Percentiles rank a stretch among this genome's conserved stretches.
Evolutionary conservation across 208 protist species (phyloP).

Genomic region (Trypanosomatidae sp.): DNA sequence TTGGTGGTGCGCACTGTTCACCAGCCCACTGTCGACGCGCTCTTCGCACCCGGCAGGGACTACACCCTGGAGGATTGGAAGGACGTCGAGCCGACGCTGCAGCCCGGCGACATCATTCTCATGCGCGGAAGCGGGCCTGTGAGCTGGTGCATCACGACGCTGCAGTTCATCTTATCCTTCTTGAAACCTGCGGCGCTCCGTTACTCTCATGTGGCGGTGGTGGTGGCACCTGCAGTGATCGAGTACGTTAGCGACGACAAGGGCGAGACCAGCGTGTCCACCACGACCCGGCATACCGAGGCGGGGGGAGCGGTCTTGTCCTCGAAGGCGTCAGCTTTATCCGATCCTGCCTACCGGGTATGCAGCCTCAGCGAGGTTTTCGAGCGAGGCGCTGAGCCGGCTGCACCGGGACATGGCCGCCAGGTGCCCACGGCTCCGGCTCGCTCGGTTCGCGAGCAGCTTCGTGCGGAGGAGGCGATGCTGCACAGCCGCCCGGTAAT

Average conservation of each 20-base stretch:
- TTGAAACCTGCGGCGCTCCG: conserved; percentile 50
- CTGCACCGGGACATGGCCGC: neutral
- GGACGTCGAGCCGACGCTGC: conserved; percentile 74
- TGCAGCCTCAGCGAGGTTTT: conserved; percentile 12
- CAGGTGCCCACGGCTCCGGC: neutral
- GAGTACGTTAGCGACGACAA: conserved; percentile 24
- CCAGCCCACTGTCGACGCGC: conserved; percentile 28
- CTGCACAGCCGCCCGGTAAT: conserved; percentile 21
- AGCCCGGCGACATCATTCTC: conserved; percentile 72
- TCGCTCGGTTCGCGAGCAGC: conserved; percentile 28
- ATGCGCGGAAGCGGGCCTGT: conserved; percentile 58
- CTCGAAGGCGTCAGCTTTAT: neutral
- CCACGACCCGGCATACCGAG: neutral
- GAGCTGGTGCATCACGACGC: conserved; percentile 55
- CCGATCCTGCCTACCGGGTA: conserved; percentile 14
- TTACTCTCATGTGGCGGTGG: conserved; percentile 87
- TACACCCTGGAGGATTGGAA: conserved; percentile 67
- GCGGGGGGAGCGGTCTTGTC: neutral
- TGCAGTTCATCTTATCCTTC: conserved; percentile 49
- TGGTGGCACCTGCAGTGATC: conserved; percentile 61
- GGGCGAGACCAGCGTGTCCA: neutral
- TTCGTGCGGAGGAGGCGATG: conserved; percentile 30
- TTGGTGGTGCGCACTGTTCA: conserved; percentile 32
- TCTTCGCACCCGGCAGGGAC: conserved; percentile 46
- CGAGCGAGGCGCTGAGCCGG: neutral